These are phyloP conservation scores for Neopestalotiopsis clavispora DNA, from an alignment of 2,329 filamentous ascomycete species.

Conservation along the genomic window DNA sequence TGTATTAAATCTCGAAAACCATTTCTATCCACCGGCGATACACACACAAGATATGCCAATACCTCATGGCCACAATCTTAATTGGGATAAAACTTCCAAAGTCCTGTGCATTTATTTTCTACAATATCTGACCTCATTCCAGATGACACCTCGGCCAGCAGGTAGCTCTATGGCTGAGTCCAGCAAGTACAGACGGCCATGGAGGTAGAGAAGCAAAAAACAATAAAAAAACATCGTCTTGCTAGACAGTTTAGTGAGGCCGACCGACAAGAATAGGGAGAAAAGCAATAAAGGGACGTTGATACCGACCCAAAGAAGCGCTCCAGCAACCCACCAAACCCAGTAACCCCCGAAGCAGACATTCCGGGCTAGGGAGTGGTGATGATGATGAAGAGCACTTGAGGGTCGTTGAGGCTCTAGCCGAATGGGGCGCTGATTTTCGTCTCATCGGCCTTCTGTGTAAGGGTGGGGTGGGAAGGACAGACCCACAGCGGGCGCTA, in stretches of 20 bases:
- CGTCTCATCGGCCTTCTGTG: background rate
- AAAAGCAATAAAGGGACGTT: background rate
- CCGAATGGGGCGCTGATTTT: background rate
- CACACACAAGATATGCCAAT: background rate
- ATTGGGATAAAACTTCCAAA: too few species aligned
- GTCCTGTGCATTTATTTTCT: background rate
- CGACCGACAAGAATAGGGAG: background rate
- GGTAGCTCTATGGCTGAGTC: background rate
- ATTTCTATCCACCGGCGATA: background rate
- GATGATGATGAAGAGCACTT: background rate
- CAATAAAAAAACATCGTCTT: background rate
- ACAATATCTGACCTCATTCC: background rate
- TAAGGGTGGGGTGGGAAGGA: background rate
- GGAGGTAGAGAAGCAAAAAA: background rate
- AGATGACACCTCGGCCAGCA: background rate
- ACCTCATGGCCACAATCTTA: too few species aligned
- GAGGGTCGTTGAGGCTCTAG: background rate
- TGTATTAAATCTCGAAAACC: slow-evolving; percentile 1
- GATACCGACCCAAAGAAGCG: background rate
- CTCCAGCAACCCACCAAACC: background rate
- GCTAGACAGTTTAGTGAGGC: background rate
- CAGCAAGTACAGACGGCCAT: background rate
- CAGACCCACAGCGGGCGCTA: slow-evolving; percentile 14
- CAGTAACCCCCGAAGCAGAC: background rate
- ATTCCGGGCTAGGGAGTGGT: background rate